Base-by-base conservation (phyloP, 441 rosid genomes). In the Aquilaria agallochum region DNA sequence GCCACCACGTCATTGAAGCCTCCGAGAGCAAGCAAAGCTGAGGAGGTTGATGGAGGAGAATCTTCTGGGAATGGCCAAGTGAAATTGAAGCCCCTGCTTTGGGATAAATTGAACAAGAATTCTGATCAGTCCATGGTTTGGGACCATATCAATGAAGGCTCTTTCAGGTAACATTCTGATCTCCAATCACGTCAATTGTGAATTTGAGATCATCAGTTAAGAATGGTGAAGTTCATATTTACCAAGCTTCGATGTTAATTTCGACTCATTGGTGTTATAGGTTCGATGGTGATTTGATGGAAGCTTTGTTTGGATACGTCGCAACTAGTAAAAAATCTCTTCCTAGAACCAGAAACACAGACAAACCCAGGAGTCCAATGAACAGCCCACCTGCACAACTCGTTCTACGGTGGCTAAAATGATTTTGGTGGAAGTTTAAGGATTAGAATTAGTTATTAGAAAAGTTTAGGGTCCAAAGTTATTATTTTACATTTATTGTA, bases 211-310 rank as follows among this genome's bases (percentile, higher is more conserved):
- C n/a, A n/a, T n/a, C n/a, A n/a, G n/a, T n/a, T n/a, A n/a, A n/a
- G n/a, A n/a, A n/a, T n/a, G n/a, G n/a, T n/a, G n/a, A n/a, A n/a
- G n/a, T n/a, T n/a, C n/a, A n/a, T n/a, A n/a, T n/a, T n/a, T n/a
- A 34, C 6, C 40, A 34, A 7, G 6, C 68, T 45, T 34, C 9
- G 6, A 14, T 3, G 0, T 27, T 20, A n/a, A 9, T 34, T 58
- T n/a, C n/a, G n/a, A n/a, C n/a, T n/a, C n/a, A n/a, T 34, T 67
- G 36, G 49, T 58, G 45, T 63, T 58, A 55, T 79, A 94, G 99
- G 78, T 71, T 88, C 72, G 97, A 95, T 73, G 89, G 79, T 60
- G 93, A 90, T 71, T 80, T 90, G 31, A 92, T 92, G 99, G 96
- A 92, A 59, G 97, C 99, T 12, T 87, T 95, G 2, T 95, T 95